Percentiles rank a stretch among this genome's conserved stretches.
phyloP scores from a whole-genome alignment of 129 eudicot genomes.

The Escallonia rubra region DNA sequence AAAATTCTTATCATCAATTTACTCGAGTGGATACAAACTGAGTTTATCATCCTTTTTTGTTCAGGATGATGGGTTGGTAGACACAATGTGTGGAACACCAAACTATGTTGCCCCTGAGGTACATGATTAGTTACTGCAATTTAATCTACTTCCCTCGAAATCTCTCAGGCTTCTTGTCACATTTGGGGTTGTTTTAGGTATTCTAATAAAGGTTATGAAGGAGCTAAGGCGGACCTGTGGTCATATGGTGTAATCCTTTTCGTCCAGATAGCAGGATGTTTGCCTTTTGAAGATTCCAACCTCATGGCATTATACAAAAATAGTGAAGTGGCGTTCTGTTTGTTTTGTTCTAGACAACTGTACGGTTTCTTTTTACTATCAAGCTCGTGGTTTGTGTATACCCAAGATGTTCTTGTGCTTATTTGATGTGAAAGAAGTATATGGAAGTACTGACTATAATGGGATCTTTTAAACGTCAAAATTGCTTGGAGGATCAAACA shows the following conservation, averaged over 20 bases:
- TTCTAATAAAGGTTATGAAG: slow-evolving; percentile 57
- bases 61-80: slow-evolving; percentile 55
- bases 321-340: slow-evolving; percentile 8
- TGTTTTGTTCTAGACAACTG: too few species aligned
- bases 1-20: too few species aligned
- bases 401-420: too few species aligned
- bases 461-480: too few species aligned
- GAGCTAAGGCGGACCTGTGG: slow-evolving; percentile 64
- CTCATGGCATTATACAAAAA: slow-evolving; percentile 52
- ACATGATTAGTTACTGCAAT: neutral
- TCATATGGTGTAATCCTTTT: slow-evolving; percentile 58
- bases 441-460: too few species aligned
- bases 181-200: slow-evolving; percentile 19
- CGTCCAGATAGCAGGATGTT: slow-evolving; percentile 52
- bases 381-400: too few species aligned
- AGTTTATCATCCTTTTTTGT: neutral
- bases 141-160: neutral
- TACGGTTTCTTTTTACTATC: too few species aligned
- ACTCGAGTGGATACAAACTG: too few species aligned
- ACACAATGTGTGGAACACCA: slow-evolving; percentile 59
- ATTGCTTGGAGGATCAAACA: too few species aligned
- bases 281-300: slow-evolving; percentile 53
- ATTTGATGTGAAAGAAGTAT: too few species aligned
- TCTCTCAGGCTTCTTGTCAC: too few species aligned
- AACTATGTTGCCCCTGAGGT: slow-evolving; percentile 72